Evolutionary conservation across 441 rosid genomes (phyloP).

Genomic region (Pelargonium cotyledonis): DNA sequence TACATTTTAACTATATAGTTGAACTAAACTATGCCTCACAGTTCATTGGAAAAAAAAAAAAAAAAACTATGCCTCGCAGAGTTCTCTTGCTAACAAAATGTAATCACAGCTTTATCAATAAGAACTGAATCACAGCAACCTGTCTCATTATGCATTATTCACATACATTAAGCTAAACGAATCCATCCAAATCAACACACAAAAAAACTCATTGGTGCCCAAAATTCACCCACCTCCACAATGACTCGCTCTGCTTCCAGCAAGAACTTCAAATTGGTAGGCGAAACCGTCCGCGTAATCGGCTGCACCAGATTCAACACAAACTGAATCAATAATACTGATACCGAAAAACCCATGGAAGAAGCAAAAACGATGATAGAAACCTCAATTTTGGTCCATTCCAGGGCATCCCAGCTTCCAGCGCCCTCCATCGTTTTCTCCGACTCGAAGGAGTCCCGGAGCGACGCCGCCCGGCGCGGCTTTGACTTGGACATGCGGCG

Average conservation of each 20-base stretch:
- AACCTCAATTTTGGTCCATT: conserved; percentile 82
- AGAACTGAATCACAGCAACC: too few species aligned
- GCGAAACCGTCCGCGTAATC: conserved; percentile 42
- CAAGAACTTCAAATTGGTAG: conserved; percentile 53
- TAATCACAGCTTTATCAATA: too few species aligned
- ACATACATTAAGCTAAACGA: too few species aligned
- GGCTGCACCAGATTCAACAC: conserved; percentile 30
- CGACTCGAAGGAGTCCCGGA: conserved; percentile 41
- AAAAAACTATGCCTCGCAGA: too few species aligned
- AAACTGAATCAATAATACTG: background rate
- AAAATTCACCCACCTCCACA: conserved; percentile 41
- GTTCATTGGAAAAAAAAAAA: too few species aligned
- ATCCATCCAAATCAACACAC: too few species aligned
- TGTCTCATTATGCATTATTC: too few species aligned
- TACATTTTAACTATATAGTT: too few species aligned
- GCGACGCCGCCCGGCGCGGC: conserved; percentile 43
- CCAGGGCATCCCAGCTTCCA: conserved; percentile 81
- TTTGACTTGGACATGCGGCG: conserved; percentile 43
- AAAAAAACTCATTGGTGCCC: too few species aligned
- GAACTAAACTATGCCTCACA: too few species aligned
- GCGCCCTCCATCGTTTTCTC: conserved; percentile 58
- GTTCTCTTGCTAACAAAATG: too few species aligned
- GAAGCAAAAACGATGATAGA: background rate
- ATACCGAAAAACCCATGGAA: conserved; percentile 16
- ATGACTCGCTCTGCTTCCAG: conserved; percentile 61